Conservation (phyloP, 73 alveolate genomes). For the Chromera velia region DNA sequence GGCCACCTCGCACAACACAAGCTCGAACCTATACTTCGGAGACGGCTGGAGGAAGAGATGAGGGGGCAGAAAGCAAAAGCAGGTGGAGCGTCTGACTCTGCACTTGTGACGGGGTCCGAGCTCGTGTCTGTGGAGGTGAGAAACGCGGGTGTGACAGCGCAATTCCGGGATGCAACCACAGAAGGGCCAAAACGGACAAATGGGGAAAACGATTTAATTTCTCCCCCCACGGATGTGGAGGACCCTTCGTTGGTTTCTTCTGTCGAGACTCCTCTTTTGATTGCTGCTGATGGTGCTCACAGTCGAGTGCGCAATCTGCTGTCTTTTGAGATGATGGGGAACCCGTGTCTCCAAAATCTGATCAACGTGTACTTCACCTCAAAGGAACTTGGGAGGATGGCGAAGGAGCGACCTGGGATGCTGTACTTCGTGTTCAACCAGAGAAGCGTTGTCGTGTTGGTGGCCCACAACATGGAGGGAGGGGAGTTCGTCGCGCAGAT, state of each 20-base stretch:
- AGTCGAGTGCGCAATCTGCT: neutral
- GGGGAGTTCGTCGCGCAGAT: conserved; percentile 56
- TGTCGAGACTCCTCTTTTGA: neutral
- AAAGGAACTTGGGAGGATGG: conserved; percentile 10
- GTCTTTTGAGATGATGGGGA: neutral
- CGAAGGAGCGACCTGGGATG: conserved; percentile 36
- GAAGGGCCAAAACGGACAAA: too few relatives aligned
- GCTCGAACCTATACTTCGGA: neutral
- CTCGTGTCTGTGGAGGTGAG: too few relatives aligned
- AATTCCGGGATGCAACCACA: too few relatives aligned
- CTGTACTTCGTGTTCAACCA: conserved; percentile 54
- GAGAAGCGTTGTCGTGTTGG: conserved; percentile 50
- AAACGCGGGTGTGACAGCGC: too few relatives aligned
- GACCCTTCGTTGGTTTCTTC: too few relatives aligned
- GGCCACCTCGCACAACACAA: neutral
- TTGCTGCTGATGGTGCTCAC: neutral
- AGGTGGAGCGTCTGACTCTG: too few relatives aligned
- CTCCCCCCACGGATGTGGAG: too few relatives aligned
- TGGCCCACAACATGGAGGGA: conserved; percentile 45
- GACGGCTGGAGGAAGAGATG: too few relatives aligned
- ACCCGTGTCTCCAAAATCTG: conserved; percentile 21
- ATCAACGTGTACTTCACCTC: conserved; percentile 53
- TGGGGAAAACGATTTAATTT: too few relatives aligned
- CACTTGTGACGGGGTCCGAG: too few relatives aligned
- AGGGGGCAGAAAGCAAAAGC: too few relatives aligned